phyloP scores from a whole-genome alignment of 768 basidiomycete species.

The Zangia roseola region DNA sequence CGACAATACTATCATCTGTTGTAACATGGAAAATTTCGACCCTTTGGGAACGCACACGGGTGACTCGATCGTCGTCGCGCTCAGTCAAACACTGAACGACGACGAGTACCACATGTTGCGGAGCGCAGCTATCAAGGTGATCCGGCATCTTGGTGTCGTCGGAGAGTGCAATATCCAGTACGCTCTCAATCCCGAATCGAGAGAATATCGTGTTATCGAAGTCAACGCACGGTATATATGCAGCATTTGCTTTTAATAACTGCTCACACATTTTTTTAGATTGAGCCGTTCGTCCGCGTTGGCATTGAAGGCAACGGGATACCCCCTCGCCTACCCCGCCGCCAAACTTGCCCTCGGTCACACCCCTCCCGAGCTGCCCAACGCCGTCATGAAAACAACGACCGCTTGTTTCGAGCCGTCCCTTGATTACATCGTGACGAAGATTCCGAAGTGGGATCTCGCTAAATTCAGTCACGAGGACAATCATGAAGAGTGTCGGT shows the following conservation, averaged over 20 bases:
- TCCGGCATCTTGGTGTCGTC: slow-evolving; percentile 86
- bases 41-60: slow-evolving; percentile 99
- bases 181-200: slow-evolving; percentile 87
- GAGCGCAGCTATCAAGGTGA: slow-evolving; percentile 94
- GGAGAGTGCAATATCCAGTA: slow-evolving; percentile 99
- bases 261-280: slow-evolving; percentile 32
- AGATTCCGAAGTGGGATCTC: slow-evolving; percentile 99
- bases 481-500: slow-evolving; percentile 98
- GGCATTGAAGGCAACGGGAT: slow-evolving; percentile 98
- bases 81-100: slow-evolving; percentile 95
- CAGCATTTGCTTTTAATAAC: not conserved
- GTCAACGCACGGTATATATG: slow-evolving; percentile 79
- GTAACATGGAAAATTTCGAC: slow-evolving; percentile 99
- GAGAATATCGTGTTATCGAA: slow-evolving; percentile 98
- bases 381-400: slow-evolving; percentile 98
- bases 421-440: slow-evolving; percentile 98
- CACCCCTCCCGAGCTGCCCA: slow-evolving; percentile 95
- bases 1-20: slow-evolving; percentile 99
- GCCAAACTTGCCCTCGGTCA: slow-evolving; percentile 98
- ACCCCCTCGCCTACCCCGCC: slow-evolving; percentile 98
- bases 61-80: slow-evolving; percentile 98
- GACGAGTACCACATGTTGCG: slow-evolving; percentile 99
- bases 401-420: slow-evolving; percentile 99
- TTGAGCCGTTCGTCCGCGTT: slow-evolving; percentile 89
- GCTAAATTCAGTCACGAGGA: slow-evolving; percentile 96